A percentile compares a stretch with the other conserved stretches of the same genome.
Evolutionary conservation across 2,329 filamentous ascomycete species (phyloP).

Genomic region (Fusarium oligoseptatum): DNA sequence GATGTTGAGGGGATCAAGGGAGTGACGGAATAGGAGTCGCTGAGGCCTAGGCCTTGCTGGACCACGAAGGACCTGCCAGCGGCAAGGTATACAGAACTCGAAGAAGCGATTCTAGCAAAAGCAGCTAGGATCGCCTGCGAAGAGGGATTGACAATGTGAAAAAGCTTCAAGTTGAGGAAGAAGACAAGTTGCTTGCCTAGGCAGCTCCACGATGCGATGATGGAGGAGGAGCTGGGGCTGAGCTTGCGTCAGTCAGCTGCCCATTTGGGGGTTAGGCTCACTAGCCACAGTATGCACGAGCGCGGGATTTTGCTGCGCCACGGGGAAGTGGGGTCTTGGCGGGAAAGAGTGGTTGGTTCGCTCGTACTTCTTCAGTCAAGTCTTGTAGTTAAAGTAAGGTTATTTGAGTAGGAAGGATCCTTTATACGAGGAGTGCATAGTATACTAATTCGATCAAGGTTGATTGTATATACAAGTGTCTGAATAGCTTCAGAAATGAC

Average conservation of each 20-base stretch:
- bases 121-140: neutral
- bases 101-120: neutral
- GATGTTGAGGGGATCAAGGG: slow-evolving; percentile 5
- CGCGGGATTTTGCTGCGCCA: slow-evolving; percentile 16
- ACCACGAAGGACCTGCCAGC: slow-evolving; percentile 32
- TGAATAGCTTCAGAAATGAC: neutral
- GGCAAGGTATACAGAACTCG: neutral
- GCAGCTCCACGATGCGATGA: slow-evolving; percentile 40
- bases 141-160: slow-evolving; percentile 7
- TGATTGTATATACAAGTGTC: neutral
- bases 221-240: slow-evolving; percentile 36
- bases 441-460: neutral
- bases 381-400: neutral
- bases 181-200: slow-evolving; percentile 33
- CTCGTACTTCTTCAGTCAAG: neutral
- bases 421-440: neutral
- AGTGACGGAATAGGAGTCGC: slow-evolving; percentile 15
- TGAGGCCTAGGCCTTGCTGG: slow-evolving; percentile 9
- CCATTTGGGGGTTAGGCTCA: neutral
- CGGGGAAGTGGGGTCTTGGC: slow-evolving; percentile 18
- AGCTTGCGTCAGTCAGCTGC: slow-evolving; percentile 46
- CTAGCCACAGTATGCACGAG: slow-evolving; percentile 31
- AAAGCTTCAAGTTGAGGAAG: slow-evolving; percentile 16
- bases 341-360: neutral
- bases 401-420: neutral